Percentiles rank a stretch among this genome's conserved stretches.
Conservation (phyloP, 352 stramenopile species). For the Pythium aquatile region DNA sequence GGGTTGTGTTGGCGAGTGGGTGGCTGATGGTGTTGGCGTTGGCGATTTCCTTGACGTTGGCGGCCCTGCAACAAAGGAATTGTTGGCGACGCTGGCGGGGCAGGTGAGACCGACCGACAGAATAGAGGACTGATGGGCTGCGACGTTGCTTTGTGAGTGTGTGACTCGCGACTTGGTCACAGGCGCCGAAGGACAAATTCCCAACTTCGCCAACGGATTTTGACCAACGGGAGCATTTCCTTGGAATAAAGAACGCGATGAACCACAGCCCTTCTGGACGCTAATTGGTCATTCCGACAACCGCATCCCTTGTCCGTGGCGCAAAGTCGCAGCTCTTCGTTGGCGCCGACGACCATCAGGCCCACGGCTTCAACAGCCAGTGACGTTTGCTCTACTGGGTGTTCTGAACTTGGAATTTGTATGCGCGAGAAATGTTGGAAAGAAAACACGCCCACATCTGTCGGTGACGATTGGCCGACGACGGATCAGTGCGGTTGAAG, state of each 20-base stretch:
- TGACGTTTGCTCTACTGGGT: slow-evolving; percentile 4
- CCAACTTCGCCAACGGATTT: slow-evolving; percentile 6
- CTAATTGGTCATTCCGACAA: slow-evolving; percentile 11
- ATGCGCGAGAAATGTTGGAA: background rate
- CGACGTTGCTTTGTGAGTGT: slow-evolving; percentile 1
- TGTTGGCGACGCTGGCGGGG: background rate
- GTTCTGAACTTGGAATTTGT: slow-evolving; percentile 8
- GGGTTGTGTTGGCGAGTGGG: background rate
- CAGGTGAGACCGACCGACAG: background rate
- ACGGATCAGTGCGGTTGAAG: slow-evolving; percentile 3
- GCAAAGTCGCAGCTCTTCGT: slow-evolving; percentile 10
- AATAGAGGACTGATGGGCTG: slow-evolving; percentile 4
- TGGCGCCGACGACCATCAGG: background rate
- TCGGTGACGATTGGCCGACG: slow-evolving; percentile 7
- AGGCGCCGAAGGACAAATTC: background rate
- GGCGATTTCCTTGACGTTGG: slow-evolving; percentile 1
- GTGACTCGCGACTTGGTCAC: slow-evolving; percentile 3
- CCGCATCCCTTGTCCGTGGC: slow-evolving; percentile 13
- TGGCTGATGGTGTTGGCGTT: background rate
- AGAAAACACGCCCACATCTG: slow-evolving; percentile 6
- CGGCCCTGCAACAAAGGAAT: background rate
- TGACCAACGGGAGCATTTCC: slow-evolving; percentile 7
- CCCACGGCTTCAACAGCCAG: slow-evolving; percentile 11
- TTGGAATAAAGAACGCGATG: slow-evolving; percentile 4
- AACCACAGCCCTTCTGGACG: background rate